phyloP scores from a whole-genome alignment of 495 filamentous ascomycete genomes.

The Daldinia childiae region DNA sequence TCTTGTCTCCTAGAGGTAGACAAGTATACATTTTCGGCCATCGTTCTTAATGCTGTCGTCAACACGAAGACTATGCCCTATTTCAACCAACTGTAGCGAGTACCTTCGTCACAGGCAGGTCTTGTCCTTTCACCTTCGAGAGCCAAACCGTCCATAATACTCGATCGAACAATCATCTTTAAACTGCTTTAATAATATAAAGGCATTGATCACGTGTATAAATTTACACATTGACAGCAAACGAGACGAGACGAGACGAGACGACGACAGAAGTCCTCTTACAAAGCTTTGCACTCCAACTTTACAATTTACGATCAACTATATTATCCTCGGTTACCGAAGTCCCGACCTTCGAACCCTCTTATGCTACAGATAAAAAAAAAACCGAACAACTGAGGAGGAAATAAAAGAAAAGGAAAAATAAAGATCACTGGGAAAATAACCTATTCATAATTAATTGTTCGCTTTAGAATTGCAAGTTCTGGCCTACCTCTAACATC shows the following conservation, averaged over 20 bases:
- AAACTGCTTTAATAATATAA: neutral
- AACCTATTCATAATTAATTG: neutral
- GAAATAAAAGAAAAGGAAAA: neutral
- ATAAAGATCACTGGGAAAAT: neutral
- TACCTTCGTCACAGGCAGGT: constrained; percentile 15
- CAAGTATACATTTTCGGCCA: neutral
- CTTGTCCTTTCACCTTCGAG: constrained; percentile 10
- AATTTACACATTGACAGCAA: neutral
- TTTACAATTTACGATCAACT: neutral
- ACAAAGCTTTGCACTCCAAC: neutral
- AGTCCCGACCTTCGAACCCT: constrained; percentile 2
- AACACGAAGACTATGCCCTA: constrained; percentile 11
- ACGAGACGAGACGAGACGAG: neutral
- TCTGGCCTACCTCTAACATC: neutral
- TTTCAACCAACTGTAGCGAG: constrained; percentile 16
- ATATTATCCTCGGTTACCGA: constrained; percentile 7
- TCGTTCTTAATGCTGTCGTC: neutral
- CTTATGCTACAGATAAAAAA: constrained; percentile 11
- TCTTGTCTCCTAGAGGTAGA: constrained; percentile 1
- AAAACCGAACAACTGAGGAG: constrained; percentile 1
- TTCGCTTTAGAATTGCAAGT: neutral
- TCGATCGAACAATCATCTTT: constrained; percentile 1
- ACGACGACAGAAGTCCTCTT: neutral
- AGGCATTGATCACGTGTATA: neutral
- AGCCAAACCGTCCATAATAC: constrained; percentile 15